Base-by-base conservation (phyloP, 768 basidiomycete species). In the Mycena vitilis region DNA sequence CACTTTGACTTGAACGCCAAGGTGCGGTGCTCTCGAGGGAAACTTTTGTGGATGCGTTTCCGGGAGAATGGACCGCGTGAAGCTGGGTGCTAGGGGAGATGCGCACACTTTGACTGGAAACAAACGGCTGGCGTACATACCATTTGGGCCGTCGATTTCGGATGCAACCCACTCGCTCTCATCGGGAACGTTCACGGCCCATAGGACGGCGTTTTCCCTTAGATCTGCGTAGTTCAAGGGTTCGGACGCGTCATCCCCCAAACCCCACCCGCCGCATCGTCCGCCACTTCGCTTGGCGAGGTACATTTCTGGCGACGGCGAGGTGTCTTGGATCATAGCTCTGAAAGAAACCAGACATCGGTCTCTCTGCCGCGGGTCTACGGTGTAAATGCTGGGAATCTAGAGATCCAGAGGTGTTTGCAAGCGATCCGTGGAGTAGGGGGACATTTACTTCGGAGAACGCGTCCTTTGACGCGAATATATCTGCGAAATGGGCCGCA, bases 281-380 rank as follows among this genome's bases (percentile, higher is more conserved):
- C 81, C 83, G 42, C 81, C 76, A 49, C 74, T 63, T 30, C 81
- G 77, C 48, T 75, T 82, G 4, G 88, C 85, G 48, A 93, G 81
- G 77, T 95, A 95, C 69, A 95, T 82, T 75, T 94, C 91, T 0
- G 87, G 86, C 7, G 91, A 88, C 20, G 86, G 75, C 3, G 93
- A 92, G 2, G 92, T 94, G 74, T 95, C 94, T 76, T 95, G 94
- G 37, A 95, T 83, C 91, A 95, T 93, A 30, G 86, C 90, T 38
- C 87, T 85, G 76, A 95, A 94, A 22, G 86, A 82, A 4, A 95
- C 91, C 5, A 95, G 83, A 0, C 87, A 78, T n/a, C 88, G 81
- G 66, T 84, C 80, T 12, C 76, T 75, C 72, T 88, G 84, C 4
- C 79, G 79, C 34, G 90, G 86, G 73, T 79, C 72, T 0, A 74